A percentile compares a stretch with the other conserved stretches of the same genome.
Conservation (phyloP, 1,284 basidiomycete species). For the Trametes sp. region DNA sequence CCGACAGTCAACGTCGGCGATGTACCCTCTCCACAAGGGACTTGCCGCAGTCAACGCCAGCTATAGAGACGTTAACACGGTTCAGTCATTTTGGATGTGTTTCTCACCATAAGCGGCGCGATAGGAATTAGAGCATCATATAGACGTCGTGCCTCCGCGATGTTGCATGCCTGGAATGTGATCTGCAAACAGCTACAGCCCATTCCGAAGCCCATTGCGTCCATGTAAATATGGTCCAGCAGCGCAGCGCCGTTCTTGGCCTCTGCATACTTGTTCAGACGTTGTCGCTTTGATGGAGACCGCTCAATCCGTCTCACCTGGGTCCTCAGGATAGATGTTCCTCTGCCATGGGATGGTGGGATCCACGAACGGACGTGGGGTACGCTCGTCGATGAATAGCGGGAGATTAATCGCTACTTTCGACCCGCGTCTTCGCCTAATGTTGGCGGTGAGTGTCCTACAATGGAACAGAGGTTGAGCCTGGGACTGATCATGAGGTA, state of each 20-base stretch:
- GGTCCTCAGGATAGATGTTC: constrained; percentile 80
- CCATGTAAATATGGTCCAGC: constrained; percentile 95
- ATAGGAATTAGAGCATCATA: constrained; percentile 96
- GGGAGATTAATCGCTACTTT: constrained; percentile 98
- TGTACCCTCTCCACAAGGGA: constrained; percentile 92
- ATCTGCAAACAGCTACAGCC: constrained; percentile 98
- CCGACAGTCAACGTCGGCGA: constrained; percentile 96
- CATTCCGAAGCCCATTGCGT: constrained; percentile 99
- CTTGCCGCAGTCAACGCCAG: constrained; percentile 94
- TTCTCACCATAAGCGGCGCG: constrained; percentile 89
- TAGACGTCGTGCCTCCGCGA: constrained; percentile 89
- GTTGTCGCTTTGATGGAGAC: neutral
- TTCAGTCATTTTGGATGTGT: neutral
- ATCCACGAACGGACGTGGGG: constrained; percentile 90
- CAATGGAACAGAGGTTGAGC: constrained; percentile 29
- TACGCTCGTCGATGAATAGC: constrained; percentile 89
- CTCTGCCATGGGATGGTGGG: constrained; percentile 90
- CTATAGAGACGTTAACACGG: constrained; percentile 49
- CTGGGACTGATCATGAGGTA: constrained; percentile 23
- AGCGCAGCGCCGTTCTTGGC: constrained; percentile 89
- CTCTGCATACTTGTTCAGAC: constrained; percentile 54
- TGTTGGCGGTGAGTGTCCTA: constrained; percentile 96
- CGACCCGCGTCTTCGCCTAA: constrained; percentile 87
- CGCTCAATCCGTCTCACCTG: constrained; percentile 53
- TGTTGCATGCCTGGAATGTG: constrained; percentile 96